A percentile compares a stretch with the other conserved stretches of the same genome.
phyloP scores from a whole-genome alignment of 352 stramenopile species.

The Pythium aphanidermatum region DNA sequence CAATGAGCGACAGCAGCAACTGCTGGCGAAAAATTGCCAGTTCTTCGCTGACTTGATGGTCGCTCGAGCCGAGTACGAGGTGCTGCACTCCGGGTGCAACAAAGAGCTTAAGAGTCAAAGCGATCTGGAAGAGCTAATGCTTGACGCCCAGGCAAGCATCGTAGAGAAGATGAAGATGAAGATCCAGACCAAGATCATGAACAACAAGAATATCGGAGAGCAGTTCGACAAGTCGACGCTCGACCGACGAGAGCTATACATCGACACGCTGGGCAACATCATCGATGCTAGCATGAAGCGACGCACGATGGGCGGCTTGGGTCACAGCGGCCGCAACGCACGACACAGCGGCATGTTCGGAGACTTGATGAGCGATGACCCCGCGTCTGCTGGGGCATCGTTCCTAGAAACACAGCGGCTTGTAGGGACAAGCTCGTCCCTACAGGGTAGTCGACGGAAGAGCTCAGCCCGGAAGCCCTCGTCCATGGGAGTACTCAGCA shows the following conservation, averaged over 20 bases:
- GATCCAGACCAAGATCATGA: constrained; percentile 83
- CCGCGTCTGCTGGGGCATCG: constrained; percentile 16
- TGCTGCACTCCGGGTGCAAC: constrained; percentile 62
- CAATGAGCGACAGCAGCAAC: constrained; percentile 75
- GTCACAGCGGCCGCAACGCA: constrained; percentile 3
- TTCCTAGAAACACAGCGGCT: constrained; percentile 51
- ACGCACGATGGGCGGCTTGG: constrained; percentile 34
- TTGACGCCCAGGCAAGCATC: constrained; percentile 49
- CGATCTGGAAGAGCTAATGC: constrained; percentile 42
- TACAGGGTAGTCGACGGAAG: constrained; percentile 15
- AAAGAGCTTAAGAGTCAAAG: constrained; percentile 31
- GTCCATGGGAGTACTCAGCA: constrained; percentile 2
- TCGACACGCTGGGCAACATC: constrained; percentile 78
- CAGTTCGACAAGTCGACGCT: constrained; percentile 81
- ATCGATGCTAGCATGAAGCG: constrained; percentile 66
- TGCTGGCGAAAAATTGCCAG: constrained; percentile 72
- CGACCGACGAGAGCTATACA: constrained; percentile 71
- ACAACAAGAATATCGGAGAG: constrained; percentile 87
- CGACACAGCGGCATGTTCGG: constrained; percentile 17
- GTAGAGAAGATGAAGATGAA: constrained; percentile 73
- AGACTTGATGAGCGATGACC: constrained; percentile 10
- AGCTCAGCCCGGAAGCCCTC: constrained; percentile 13
- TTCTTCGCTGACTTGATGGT: constrained; percentile 78
- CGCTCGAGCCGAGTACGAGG: constrained; percentile 69
- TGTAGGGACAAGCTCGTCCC: constrained; percentile 14